Percentiles rank a stretch among this genome's conserved stretches.
phyloP scores from a whole-genome alignment of 805 yeast species.

The Saturnispora sekii region DNA sequence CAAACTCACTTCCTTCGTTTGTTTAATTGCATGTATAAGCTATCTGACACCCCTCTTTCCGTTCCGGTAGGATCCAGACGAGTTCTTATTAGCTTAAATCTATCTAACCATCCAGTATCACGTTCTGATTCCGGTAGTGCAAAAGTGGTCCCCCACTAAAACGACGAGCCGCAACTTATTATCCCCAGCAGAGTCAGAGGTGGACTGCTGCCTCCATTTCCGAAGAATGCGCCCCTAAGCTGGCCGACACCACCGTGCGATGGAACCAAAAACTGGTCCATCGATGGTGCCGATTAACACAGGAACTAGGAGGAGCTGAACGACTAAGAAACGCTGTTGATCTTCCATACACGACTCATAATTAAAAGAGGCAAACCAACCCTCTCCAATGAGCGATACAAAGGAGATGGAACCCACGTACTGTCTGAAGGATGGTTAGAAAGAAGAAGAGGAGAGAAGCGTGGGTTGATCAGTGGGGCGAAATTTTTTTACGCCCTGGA shows the following conservation, averaged over 20 bases:
- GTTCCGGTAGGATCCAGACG: constrained; percentile 25
- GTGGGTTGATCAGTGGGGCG: background rate
- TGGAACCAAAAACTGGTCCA: constrained; percentile 4
- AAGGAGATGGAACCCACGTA: constrained; percentile 20
- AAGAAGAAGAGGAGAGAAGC: background rate
- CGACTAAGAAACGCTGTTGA: constrained; percentile 3
- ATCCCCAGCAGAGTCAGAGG: background rate
- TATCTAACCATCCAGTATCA: constrained; percentile 28
- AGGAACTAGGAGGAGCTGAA: background rate
- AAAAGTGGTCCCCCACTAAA: background rate
- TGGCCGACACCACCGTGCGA: background rate
- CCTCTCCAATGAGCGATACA: constrained; percentile 4
- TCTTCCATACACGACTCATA: background rate
- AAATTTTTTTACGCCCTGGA: background rate
- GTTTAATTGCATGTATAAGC: constrained; percentile 17
- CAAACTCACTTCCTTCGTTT: no score
- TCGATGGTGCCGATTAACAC: background rate
- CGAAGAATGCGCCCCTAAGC: constrained; percentile 8
- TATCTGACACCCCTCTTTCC: constrained; percentile 32
- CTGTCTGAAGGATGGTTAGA: constrained; percentile 29
- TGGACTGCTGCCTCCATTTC: constrained; percentile 7
- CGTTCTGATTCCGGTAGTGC: constrained; percentile 22
- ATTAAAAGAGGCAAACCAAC: background rate
- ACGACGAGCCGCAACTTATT: background rate
- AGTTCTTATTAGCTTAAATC: constrained; percentile 27